phyloP scores from a whole-genome alignment of 2,329 filamentous ascomycete genomes.

The Ambrosiella beaveri region DNA sequence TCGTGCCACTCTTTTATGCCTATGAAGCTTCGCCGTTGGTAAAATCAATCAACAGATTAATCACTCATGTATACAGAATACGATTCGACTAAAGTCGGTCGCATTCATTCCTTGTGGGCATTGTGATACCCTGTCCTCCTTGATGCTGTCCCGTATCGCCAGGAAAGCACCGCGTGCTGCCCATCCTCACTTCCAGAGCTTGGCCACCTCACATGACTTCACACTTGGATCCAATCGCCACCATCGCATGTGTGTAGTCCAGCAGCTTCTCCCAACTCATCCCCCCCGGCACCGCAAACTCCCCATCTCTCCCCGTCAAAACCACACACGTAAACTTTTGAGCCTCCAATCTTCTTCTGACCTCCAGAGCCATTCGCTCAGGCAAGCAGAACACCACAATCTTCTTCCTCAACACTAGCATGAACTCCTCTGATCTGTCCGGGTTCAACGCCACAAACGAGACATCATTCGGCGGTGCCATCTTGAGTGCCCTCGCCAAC shows the following conservation, averaged over 20 bases:
- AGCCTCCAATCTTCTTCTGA: conserved; percentile 4
- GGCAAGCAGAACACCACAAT: conserved; percentile 10
- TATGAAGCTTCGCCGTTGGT: no score
- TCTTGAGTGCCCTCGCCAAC: conserved; percentile 7
- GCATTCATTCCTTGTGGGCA: no score
- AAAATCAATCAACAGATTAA: no score
- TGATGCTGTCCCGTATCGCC: no score
- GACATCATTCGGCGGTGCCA: conserved; percentile 3
- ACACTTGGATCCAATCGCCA: conserved; percentile 10
- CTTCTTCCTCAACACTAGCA: conserved; percentile 5
- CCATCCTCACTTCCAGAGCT: neutral
- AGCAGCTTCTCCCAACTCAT: conserved; percentile 9
- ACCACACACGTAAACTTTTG: conserved; percentile 7
- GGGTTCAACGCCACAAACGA: conserved; percentile 12
- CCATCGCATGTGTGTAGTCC: conserved; percentile 12
- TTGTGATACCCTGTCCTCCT: no score
- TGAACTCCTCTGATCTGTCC: conserved; percentile 8
- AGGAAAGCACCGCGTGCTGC: neutral
- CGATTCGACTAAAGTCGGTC: no score
- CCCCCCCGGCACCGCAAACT: conserved; percentile 7
- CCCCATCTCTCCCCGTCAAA: conserved; percentile 6
- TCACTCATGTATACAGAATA: no score
- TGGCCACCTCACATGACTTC: conserved; percentile 4
- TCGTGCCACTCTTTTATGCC: neutral
- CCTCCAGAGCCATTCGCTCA: conserved; percentile 7